Evolutionary conservation across 2,329 filamentous ascomycete genomes (phyloP).

Genomic region (Sphaerulina musiva): DNA sequence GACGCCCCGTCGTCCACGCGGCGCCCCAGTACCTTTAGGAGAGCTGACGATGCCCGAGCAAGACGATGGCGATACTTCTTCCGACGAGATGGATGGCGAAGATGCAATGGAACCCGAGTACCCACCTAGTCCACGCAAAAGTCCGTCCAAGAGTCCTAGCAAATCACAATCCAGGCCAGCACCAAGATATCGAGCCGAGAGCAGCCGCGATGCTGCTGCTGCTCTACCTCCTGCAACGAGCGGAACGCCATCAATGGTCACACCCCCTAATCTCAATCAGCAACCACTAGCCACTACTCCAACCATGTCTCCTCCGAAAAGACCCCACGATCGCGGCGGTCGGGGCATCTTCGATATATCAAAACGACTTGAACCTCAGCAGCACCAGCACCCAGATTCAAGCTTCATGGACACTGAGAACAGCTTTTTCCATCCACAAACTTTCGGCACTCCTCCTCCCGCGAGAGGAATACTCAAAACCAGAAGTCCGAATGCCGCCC

Average conservation of each 20-base stretch:
- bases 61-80: conserved; percentile 17
- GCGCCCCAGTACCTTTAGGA: conserved; percentile 27
- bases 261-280: conserved; percentile 22
- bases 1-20: conserved; percentile 28
- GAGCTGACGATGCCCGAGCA: conserved; percentile 30
- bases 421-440: conserved; percentile 7
- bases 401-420: conserved; percentile 4
- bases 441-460: not conserved
- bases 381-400: conserved; percentile 3
- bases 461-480: not conserved
- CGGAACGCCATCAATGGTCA: conserved; percentile 22
- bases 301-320: conserved; percentile 25
- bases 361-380: not conserved
- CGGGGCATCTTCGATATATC: conserved; percentile 1
- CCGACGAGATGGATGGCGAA: conserved; percentile 16
- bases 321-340: not conserved
- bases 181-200: conserved; percentile 18
- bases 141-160: conserved; percentile 27
- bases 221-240: not conserved
- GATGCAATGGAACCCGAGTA: conserved; percentile 30
- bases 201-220: conserved; percentile 23
- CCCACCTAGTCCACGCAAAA: conserved; percentile 33
- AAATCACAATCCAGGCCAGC: conserved; percentile 12
- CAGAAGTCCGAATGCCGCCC: not conserved
- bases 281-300: conserved; percentile 23